Conservation (phyloP, 352 stramenopile genomes). For the Phytophthora fragariae region DNA sequence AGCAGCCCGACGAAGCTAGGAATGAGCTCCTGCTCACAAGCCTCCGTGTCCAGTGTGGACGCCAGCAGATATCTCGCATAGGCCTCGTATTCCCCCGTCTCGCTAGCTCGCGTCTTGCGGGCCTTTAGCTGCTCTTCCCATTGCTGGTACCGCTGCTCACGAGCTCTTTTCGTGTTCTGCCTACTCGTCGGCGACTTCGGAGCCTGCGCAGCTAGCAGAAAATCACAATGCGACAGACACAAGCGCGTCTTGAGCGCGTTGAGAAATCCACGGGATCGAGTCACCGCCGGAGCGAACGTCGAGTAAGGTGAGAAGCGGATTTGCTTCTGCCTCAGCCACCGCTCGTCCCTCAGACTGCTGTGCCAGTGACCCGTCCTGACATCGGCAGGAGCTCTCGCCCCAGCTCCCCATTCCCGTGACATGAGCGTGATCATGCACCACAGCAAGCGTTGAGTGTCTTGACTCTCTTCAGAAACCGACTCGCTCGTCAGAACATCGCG, state of each 20-base stretch:
- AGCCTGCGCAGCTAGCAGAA: conserved; percentile 6
- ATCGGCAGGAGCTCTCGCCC: conserved; percentile 45
- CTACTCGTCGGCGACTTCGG: background rate
- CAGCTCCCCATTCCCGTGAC: conserved; percentile 54
- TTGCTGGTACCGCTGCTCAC: conserved; percentile 10
- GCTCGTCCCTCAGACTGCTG: conserved; percentile 63
- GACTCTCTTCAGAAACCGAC: background rate
- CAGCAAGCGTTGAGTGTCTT: conserved; percentile 42
- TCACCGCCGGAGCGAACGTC: conserved; percentile 47
- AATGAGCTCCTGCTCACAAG: conserved; percentile 51
- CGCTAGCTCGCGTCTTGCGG: conserved; percentile 2
- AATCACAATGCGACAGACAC: conserved; percentile 16
- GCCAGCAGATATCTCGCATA: conserved; percentile 63
- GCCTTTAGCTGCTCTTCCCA: conserved; percentile 16
- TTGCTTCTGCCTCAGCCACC: conserved; percentile 62
- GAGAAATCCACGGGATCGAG: conserved; percentile 59
- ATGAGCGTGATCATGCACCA: conserved; percentile 69
- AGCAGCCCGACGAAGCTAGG: conserved; percentile 70
- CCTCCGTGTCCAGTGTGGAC: conserved; percentile 55
- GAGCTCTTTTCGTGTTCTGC: conserved; percentile 4
- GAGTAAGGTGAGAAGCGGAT: conserved; percentile 63
- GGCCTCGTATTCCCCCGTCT: conserved; percentile 49
- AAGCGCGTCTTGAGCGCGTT: conserved; percentile 66
- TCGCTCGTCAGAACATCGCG: conserved; percentile 18
- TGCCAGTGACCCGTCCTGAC: conserved; percentile 55